A percentile compares a stretch with the other conserved stretches of the same genome.
Evolutionary conservation across 805 yeast species (phyloP).

Genomic region (Scheffersomyces amazonensis): DNA sequence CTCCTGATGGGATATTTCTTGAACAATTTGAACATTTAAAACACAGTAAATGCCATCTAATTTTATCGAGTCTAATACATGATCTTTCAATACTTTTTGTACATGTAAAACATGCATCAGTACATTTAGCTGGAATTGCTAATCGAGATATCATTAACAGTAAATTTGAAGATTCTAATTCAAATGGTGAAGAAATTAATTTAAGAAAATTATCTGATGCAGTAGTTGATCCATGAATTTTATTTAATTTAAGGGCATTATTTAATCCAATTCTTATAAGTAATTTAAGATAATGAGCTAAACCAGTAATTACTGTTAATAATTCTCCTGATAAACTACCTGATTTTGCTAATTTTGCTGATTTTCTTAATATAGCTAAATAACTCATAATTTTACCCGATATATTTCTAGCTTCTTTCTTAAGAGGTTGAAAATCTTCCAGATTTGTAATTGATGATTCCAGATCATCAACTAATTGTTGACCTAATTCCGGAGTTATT

Average conservation of each 20-base stretch:
- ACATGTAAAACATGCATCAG: constrained; percentile 76
- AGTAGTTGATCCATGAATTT: constrained; percentile 50
- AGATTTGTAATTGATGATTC: constrained; percentile 4
- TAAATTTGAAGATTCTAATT: constrained; percentile 11
- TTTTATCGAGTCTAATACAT: constrained; percentile 58
- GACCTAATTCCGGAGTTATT: background rate
- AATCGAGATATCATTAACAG: constrained; percentile 25
- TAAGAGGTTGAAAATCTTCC: constrained; percentile 32
- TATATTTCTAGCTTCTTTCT: constrained; percentile 75
- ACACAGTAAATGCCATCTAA: constrained; percentile 83
- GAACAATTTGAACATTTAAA: constrained; percentile 63
- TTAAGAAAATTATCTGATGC: constrained; percentile 63
- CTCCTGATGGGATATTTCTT: constrained; percentile 25
- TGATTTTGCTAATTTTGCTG: constrained; percentile 32
- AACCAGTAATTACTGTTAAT: constrained; percentile 78
- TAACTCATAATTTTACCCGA: constrained; percentile 90
- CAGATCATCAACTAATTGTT: constrained; percentile 4
- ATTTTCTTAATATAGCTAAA: constrained; percentile 75
- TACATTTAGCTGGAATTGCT: constrained; percentile 54
- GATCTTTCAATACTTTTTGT: constrained; percentile 76
- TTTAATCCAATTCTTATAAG: constrained; percentile 77
- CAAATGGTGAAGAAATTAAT: constrained; percentile 7
- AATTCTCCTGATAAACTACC: constrained; percentile 60
- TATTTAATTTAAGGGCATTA: constrained; percentile 69
- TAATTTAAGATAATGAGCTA: constrained; percentile 89